Percentiles rank a stretch among this genome's conserved stretches.
phyloP scores from a whole-genome alignment of 2,329 filamentous ascomycete species.

The Aspergillus tubingensis region DNA sequence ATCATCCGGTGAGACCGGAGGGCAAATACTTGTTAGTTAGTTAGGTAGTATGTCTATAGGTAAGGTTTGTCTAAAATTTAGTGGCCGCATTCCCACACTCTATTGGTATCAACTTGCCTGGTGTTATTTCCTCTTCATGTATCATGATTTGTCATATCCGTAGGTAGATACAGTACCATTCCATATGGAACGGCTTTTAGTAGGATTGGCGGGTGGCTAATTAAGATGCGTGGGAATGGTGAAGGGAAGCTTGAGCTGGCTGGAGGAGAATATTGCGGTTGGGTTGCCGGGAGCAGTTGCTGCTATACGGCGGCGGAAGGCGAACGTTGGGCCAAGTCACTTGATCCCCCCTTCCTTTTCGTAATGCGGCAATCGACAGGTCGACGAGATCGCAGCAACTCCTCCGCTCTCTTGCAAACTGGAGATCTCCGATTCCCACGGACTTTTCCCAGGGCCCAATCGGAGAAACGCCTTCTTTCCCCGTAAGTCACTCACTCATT shows the following conservation, averaged over 20 bases:
- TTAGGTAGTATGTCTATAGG: not conserved
- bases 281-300: not conserved
- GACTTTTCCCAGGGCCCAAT: not conserved
- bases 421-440: not conserved
- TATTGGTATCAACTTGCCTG: not conserved
- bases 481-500: not conserved
- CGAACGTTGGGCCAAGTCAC: constrained; percentile 2
- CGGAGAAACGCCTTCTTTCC: not conserved
- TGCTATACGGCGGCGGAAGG: not conserved
- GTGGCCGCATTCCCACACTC: not conserved
- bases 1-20: not conserved
- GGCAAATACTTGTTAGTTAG: not conserved
- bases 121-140: not conserved
- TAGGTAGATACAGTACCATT: not conserved
- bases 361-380: not conserved
- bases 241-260: not conserved
- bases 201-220: not conserved
- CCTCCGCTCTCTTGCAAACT: not conserved
- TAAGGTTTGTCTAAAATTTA: constrained; percentile 2
- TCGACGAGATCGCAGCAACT: not conserved
- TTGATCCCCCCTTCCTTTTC: constrained; percentile 8
- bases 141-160: not conserved
- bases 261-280: not conserved
- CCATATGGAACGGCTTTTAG: not conserved
- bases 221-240: not conserved